Conservation (phyloP, 139 green algal species). For the Picochlorum sp. region DNA sequence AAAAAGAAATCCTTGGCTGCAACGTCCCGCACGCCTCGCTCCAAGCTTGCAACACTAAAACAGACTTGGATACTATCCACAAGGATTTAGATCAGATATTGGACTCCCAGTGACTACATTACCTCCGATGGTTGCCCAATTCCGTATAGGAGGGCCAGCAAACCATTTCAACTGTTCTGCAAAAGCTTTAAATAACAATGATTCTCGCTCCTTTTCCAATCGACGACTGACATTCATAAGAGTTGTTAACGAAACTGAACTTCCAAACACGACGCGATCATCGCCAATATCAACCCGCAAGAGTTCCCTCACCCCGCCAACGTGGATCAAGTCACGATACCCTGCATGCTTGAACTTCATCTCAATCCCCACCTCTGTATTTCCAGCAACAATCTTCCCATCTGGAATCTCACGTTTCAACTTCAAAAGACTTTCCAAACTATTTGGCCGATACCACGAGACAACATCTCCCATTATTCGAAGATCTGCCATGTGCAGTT, state of each 20-base stretch:
- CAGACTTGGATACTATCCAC: slow-evolving; percentile 52
- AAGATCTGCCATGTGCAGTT: not conserved
- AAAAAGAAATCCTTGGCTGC: slow-evolving; percentile 77
- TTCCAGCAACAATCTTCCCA: slow-evolving; percentile 80
- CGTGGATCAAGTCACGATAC: slow-evolving; percentile 71
- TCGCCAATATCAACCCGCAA: slow-evolving; percentile 43
- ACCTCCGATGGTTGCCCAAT: slow-evolving; percentile 79
- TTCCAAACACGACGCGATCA: slow-evolving; percentile 59
- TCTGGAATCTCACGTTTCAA: slow-evolving; percentile 51
- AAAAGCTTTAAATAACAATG: slow-evolving; percentile 49
- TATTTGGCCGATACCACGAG: slow-evolving; percentile 51
- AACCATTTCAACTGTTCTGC: slow-evolving; percentile 85
- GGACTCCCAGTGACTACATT: slow-evolving; percentile 88
- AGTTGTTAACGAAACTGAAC: slow-evolving; percentile 60
- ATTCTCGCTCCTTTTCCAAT: slow-evolving; percentile 24
- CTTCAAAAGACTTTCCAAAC: slow-evolving; percentile 62
- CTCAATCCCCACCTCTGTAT: slow-evolving; percentile 96
- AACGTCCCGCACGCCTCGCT: slow-evolving; percentile 24
- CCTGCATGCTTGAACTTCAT: slow-evolving; percentile 86
- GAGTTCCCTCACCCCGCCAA: slow-evolving; percentile 74
- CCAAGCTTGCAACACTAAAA: slow-evolving; percentile 40
- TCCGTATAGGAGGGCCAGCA: slow-evolving; percentile 80
- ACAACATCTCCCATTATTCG: slow-evolving; percentile 41
- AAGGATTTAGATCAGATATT: slow-evolving; percentile 92
- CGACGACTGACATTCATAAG: slow-evolving; percentile 41